Evolutionary conservation across 2,329 filamentous ascomycete genomes (phyloP).

Genomic region (Bipolaris gigantea): DNA sequence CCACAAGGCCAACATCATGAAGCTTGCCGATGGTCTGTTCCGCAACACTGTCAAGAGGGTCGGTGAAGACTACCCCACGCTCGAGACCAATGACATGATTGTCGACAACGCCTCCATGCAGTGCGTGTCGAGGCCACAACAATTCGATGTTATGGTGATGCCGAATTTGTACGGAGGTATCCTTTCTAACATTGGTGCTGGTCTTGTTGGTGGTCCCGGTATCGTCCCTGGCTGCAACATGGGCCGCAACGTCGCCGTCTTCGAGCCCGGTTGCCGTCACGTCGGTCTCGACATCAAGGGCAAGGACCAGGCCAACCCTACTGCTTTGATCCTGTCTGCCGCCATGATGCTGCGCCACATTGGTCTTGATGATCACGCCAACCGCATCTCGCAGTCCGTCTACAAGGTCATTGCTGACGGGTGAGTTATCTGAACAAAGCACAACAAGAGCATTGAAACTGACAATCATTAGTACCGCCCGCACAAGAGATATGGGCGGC

Average conservation of each 20-base stretch:
- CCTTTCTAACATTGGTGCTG: constrained; percentile 96
- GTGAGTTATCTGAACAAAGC: constrained; percentile 54
- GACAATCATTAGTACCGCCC: constrained; percentile 66
- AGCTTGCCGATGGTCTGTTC: constrained; percentile 98
- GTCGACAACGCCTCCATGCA: constrained; percentile 99
- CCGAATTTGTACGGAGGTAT: constrained; percentile 99
- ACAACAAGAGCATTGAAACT: constrained; percentile 19
- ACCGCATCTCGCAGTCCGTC: constrained; percentile 90
- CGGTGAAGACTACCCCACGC: constrained; percentile 90
- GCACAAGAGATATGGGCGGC: constrained; percentile 96
- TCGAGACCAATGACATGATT: constrained; percentile 99
- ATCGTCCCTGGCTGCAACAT: constrained; percentile 99
- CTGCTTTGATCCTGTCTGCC: constrained; percentile 89
- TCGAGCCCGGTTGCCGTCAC: constrained; percentile 98
- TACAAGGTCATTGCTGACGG: constrained; percentile 85
- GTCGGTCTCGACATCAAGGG: constrained; percentile 99
- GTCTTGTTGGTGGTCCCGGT: constrained; percentile 93
- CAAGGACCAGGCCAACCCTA: constrained; percentile 99
- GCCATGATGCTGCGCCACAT: constrained; percentile 98
- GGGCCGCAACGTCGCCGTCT: constrained; percentile 96
- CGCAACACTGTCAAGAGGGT: constrained; percentile 93
- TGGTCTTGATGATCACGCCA: constrained; percentile 95
- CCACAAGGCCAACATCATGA: constrained; percentile 99
- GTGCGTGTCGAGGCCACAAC: constrained; percentile 91
- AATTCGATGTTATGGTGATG: constrained; percentile 99